A percentile compares a stretch with the other conserved stretches of the same genome.
These are phyloP conservation scores for Penicillium sp. DNA, from an alignment of 2,329 filamentous ascomycete species.

Conservation along the genomic window DNA sequence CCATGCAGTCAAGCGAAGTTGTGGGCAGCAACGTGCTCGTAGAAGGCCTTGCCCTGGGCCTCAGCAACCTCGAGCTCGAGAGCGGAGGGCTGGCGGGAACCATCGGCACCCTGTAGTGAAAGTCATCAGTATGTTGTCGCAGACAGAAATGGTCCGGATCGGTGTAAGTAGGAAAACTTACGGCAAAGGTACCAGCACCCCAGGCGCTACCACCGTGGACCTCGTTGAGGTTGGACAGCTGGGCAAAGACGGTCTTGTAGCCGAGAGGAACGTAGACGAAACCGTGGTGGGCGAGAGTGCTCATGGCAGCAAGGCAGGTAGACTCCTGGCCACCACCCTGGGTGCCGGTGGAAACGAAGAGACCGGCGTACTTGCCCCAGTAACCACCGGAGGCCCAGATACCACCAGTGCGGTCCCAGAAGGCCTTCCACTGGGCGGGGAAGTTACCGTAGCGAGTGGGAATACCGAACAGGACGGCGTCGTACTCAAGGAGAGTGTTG, in stretches of 20 bases:
- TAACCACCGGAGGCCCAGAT: slow-evolving; percentile 72
- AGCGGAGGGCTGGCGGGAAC: slow-evolving; percentile 67
- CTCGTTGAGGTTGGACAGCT: slow-evolving; percentile 64
- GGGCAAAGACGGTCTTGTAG: slow-evolving; percentile 68
- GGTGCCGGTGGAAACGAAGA: slow-evolving; percentile 78
- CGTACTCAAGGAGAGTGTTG: slow-evolving; percentile 61
- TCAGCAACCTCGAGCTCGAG: slow-evolving; percentile 71
- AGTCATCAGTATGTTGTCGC: background rate
- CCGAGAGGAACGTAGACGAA: slow-evolving; percentile 94
- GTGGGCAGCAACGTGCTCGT: slow-evolving; percentile 60
- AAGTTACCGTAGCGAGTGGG: slow-evolving; percentile 96
- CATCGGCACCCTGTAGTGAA: slow-evolving; percentile 51
- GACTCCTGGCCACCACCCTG: slow-evolving; percentile 86
- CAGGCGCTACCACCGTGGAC: slow-evolving; percentile 80
- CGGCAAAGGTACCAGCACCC: slow-evolving; percentile 87
- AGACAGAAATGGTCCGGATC: too few relatives aligned
- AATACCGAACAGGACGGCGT: slow-evolving; percentile 85
- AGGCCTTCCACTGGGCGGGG: slow-evolving; percentile 81
- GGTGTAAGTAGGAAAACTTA: too few relatives aligned
- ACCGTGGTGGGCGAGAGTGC: slow-evolving; percentile 83
- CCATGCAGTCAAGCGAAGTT: slow-evolving; percentile 78
- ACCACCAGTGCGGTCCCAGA: slow-evolving; percentile 77
- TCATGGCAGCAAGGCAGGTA: slow-evolving; percentile 70
- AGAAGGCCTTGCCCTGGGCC: slow-evolving; percentile 79
- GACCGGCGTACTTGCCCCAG: slow-evolving; percentile 78